phyloP scores from a whole-genome alignment of 805 yeast species.

The Lipomyces lipofer region DNA sequence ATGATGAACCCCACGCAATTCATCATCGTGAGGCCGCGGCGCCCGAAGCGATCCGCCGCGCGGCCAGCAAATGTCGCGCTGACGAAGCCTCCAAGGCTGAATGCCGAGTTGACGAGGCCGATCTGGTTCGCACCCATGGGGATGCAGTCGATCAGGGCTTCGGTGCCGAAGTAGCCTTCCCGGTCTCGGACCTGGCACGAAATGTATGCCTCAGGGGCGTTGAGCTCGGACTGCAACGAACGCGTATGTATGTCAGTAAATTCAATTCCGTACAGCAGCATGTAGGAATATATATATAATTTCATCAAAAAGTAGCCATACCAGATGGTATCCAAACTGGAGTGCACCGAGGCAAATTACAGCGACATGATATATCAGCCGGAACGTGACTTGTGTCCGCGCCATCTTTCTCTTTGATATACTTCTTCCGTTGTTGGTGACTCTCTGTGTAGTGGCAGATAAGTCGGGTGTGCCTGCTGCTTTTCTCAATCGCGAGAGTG shows the following conservation, averaged over 20 bases:
- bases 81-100: constrained; percentile 79
- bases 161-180: constrained; percentile 30
- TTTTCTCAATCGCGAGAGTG: too few relatives aligned
- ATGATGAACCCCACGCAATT: constrained; percentile 54
- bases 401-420: too few relatives aligned
- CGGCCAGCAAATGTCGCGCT: constrained; percentile 71
- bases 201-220: constrained; percentile 66
- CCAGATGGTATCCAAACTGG: constrained; percentile 92
- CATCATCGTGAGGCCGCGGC: constrained; percentile 53
- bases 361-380: constrained; percentile 34
- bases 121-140: constrained; percentile 56
- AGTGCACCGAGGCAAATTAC: constrained; percentile 75
- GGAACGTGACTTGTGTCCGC: constrained; percentile 11
- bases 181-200: constrained; percentile 23
- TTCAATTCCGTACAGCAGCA: too few relatives aligned
- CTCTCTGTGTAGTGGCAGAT: too few relatives aligned
- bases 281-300: neutral
- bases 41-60: constrained; percentile 65
- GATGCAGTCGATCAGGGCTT: constrained; percentile 52
- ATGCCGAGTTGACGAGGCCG: constrained; percentile 75
- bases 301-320: constrained; percentile 24
- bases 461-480: too few relatives aligned
- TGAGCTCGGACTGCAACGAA: constrained; percentile 64
- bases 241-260: neutral
- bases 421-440: too few relatives aligned